Conservation (phyloP, 2,329 filamentous ascomycete species). For the Catunica adiposa region DNA sequence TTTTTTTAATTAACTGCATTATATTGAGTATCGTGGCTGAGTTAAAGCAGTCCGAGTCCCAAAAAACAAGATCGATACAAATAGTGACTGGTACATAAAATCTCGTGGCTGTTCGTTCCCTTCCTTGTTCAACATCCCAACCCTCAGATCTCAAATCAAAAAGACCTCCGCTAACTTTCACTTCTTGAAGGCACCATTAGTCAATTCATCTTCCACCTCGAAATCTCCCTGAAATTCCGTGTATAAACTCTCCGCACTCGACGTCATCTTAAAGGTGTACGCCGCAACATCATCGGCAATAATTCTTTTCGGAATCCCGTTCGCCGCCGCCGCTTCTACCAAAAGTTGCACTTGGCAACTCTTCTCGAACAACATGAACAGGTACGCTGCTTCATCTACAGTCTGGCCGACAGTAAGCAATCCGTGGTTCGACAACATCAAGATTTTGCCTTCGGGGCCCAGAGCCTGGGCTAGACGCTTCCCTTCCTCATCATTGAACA, state of each 20-base stretch:
- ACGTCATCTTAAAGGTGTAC: conserved; percentile 20
- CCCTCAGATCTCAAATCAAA: not conserved
- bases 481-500: conserved; percentile 45
- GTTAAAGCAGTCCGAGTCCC: not conserved
- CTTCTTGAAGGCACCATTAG: conserved; percentile 14
- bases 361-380: conserved; percentile 51
- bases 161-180: not conserved
- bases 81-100: not conserved
- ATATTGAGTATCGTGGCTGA: not conserved
- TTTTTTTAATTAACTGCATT: no score
- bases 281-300: conserved; percentile 27
- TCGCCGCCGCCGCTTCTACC: conserved; percentile 40
- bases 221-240: conserved; percentile 16
- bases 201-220: conserved; percentile 14
- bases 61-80: not conserved
- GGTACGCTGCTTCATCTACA: conserved; percentile 53
- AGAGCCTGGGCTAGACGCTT: conserved; percentile 43
- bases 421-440: conserved; percentile 54
- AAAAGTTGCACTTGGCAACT: conserved; percentile 50
- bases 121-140: no score
- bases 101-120: not conserved
- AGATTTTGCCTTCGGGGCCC: conserved; percentile 37
- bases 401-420: conserved; percentile 50
- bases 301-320: conserved; percentile 21
- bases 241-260: conserved; percentile 15